phyloP scores from a whole-genome alignment of 164 flowering plant species.

The Magnolia officinalis region DNA sequence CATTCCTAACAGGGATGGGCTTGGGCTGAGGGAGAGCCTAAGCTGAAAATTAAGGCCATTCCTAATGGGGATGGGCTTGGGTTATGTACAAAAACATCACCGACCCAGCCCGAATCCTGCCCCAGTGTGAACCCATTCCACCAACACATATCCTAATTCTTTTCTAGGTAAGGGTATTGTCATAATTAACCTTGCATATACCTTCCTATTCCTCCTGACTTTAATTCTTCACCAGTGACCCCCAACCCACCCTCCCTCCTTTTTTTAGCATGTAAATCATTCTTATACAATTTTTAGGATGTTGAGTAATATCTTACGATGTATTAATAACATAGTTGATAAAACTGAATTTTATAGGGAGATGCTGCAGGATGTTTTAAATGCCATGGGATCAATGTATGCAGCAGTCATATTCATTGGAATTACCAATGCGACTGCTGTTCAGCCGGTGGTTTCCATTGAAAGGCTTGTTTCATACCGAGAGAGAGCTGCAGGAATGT shows the following conservation, averaged over 20 bases:
- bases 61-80: too few relatives aligned
- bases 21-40: too few relatives aligned
- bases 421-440: constrained; percentile 81
- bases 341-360: constrained; percentile 45
- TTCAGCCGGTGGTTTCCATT: constrained; percentile 93
- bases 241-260: constrained; percentile 23
- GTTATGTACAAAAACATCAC: too few relatives aligned
- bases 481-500: constrained; percentile 97
- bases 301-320: too few relatives aligned
- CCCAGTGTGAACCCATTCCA: constrained; percentile 42
- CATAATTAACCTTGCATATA: too few relatives aligned
- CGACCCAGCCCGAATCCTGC: constrained; percentile 32
- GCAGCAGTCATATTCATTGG: constrained; percentile 89
- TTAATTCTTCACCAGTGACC: constrained; percentile 59
- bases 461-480: constrained; percentile 97
- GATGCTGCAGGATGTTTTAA: constrained; percentile 67
- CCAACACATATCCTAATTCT: too few relatives aligned
- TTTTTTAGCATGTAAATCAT: too few relatives aligned
- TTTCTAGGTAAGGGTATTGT: too few relatives aligned
- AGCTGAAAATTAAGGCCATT: too few relatives aligned
- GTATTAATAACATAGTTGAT: neutral
- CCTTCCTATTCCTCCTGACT: too few relatives aligned
- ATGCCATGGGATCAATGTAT: constrained; percentile 98
- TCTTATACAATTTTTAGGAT: neutral
- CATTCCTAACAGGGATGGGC: too few relatives aligned